phyloP scores from a whole-genome alignment of 2,329 filamentous ascomycete genomes.

The Meredithiella fracta region DNA sequence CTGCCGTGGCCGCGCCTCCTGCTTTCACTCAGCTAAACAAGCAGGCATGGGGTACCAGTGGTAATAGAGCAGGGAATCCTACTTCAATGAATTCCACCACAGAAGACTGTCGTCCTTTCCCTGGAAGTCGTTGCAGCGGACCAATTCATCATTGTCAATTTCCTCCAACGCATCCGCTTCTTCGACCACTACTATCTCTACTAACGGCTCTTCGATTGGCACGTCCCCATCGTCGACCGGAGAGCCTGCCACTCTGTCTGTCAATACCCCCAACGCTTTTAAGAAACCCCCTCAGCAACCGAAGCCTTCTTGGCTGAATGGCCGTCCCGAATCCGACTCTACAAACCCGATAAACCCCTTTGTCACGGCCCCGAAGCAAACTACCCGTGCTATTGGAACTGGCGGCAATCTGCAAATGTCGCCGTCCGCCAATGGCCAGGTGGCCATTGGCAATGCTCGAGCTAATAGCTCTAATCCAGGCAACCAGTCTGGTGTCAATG shows the following conservation, averaged over 20 bases:
- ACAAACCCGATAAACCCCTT: background rate
- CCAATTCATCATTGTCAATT: slow-evolving; percentile 81
- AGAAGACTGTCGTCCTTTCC: slow-evolving; percentile 78
- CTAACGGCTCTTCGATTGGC: slow-evolving; percentile 47
- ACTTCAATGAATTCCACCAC: slow-evolving; percentile 27
- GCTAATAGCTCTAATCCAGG: slow-evolving; percentile 24
- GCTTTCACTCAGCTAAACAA: slow-evolving; percentile 47
- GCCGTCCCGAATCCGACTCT: background rate
- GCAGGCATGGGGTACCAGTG: slow-evolving; percentile 49
- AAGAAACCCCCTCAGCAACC: slow-evolving; percentile 9
- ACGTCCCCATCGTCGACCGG: slow-evolving; percentile 30
- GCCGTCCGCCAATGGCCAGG: slow-evolving; percentile 14
- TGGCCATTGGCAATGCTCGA: slow-evolving; percentile 24
- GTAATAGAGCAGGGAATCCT: slow-evolving; percentile 18
- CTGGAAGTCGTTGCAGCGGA: slow-evolving; percentile 71
- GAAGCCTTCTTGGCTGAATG: slow-evolving; percentile 8
- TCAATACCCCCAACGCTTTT: slow-evolving; percentile 9
- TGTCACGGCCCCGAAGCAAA: slow-evolving; percentile 2
- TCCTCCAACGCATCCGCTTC: slow-evolving; percentile 46
- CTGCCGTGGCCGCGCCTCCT: slow-evolving; percentile 49
- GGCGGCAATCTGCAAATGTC: slow-evolving; percentile 9
- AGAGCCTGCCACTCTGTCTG: slow-evolving; percentile 17
- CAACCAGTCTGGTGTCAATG: slow-evolving; percentile 28
- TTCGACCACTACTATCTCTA: slow-evolving; percentile 46
- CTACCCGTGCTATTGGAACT: background rate